These are phyloP conservation scores for Colletotrichum tropicale DNA, from an alignment of 2,329 filamentous ascomycete species.

Conservation along the genomic window DNA sequence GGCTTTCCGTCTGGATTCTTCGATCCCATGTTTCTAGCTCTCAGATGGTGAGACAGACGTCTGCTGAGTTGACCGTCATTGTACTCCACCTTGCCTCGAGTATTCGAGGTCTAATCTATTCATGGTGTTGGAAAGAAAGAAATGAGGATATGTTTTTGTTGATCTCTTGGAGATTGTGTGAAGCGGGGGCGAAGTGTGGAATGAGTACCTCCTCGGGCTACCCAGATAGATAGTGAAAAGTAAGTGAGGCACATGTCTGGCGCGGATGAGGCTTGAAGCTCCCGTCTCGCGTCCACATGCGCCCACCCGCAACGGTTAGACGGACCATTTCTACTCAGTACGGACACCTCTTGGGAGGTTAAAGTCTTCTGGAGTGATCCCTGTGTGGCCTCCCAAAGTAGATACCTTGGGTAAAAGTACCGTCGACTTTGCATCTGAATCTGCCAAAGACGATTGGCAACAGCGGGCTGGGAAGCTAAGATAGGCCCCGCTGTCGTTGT, in stretches of 20 bases:
- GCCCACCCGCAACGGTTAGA: neutral
- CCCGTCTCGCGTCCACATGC: neutral
- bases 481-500: neutral
- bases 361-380: neutral
- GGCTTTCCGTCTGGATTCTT: neutral
- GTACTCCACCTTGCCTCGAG: neutral
- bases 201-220: neutral
- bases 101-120: neutral
- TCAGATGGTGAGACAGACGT: slow-evolving; percentile 15
- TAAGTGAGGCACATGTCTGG: neutral
- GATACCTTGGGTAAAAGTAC: neutral
- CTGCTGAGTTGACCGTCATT: neutral
- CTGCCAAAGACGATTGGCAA: neutral
- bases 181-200: neutral
- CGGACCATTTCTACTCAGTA: neutral
- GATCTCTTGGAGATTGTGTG: neutral
- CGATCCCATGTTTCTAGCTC: slow-evolving; percentile 8
- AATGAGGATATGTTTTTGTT: neutral
- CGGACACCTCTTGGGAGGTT: neutral
- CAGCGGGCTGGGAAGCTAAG: neutral
- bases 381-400: neutral
- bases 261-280: neutral
- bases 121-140: neutral
- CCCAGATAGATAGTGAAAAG: neutral
- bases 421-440: neutral